A percentile compares a stretch with the other conserved stretches of the same genome.
phyloP scores from a whole-genome alignment of 2,329 filamentous ascomycete genomes.

The Penicillium sp. region DNA sequence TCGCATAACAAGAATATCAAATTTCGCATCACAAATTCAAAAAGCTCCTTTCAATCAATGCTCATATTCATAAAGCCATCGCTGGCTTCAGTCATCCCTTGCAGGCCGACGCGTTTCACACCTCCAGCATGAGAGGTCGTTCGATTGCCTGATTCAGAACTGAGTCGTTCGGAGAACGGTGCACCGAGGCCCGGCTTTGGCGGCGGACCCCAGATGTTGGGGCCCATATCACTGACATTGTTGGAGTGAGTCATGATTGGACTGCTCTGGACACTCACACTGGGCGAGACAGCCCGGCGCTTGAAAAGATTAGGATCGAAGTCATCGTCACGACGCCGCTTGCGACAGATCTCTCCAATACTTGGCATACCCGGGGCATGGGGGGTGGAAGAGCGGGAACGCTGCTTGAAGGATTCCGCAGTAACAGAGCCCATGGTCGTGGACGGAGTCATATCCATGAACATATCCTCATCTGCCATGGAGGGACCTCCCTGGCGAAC shows the following conservation, averaged over 20 bases:
- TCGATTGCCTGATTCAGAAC: slow-evolving; percentile 51
- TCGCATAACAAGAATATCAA: background rate
- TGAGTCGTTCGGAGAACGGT: slow-evolving; percentile 51
- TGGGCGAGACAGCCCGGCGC: slow-evolving; percentile 83
- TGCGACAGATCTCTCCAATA: slow-evolving; percentile 71
- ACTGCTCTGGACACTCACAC: slow-evolving; percentile 86
- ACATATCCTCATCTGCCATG: slow-evolving; percentile 40
- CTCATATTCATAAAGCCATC: slow-evolving; percentile 97
- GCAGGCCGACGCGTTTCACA: slow-evolving; percentile 69
- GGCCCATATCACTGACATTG: slow-evolving; percentile 62
- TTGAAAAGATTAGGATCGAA: slow-evolving; percentile 87
- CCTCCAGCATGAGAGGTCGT: slow-evolving; percentile 44
- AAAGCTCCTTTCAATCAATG: slow-evolving; percentile 62
- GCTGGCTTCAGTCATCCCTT: slow-evolving; percentile 94
- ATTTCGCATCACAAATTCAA: background rate
- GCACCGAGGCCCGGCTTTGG: slow-evolving; percentile 56
- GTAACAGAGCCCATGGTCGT: slow-evolving; percentile 27
- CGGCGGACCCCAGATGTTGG: slow-evolving; percentile 67
- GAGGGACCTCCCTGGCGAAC: slow-evolving; percentile 57
- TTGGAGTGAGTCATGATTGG: slow-evolving; percentile 80
- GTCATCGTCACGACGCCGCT: slow-evolving; percentile 85
- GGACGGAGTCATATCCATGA: slow-evolving; percentile 42
- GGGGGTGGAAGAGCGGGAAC: slow-evolving; percentile 42
- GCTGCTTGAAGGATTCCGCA: slow-evolving; percentile 32
- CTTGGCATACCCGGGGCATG: slow-evolving; percentile 48